Evolutionary conservation across 352 stramenopile species (phyloP), one percentile per base, ranked within the genome.

Genomic region (Blastocystis sp.): DNA sequence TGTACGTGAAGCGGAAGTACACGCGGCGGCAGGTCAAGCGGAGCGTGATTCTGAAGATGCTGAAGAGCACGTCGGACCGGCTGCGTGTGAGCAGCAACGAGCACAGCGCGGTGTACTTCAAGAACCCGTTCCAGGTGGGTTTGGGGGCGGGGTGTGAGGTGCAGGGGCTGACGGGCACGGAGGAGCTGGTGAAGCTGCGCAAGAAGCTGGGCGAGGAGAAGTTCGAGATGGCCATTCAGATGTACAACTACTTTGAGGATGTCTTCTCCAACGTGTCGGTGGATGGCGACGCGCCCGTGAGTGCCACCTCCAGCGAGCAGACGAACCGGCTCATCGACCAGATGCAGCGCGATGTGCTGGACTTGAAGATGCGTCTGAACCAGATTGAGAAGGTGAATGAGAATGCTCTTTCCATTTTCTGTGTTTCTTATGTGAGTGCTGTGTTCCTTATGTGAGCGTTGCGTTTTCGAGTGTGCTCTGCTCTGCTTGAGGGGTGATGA

Each of bases 201-300:
- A 88, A 88, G 60, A 88, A 79, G 59, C 17, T 88, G 45, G 78
- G 78, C 7, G 78, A 88, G n/a, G 78, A 88, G 68, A 88, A 88
- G 42, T 88, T 79, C 52, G 78, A 88, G 63, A 79, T 88, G 64
- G 64, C 68, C 19, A 66, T 88, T 45, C 78, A 88, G 60, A 88
- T 88, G 68, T 88, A 88, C 34, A 88, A 79, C 38, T 88, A 79
- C 17, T 88, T 88, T 19, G 78, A 88, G 43, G 78, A 88, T 28
- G 34, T 84, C 19, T 48, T 84, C 24, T 52, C n/a, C 0, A 45
- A 69, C 19, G 38, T 38, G 66, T 52, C 48, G 0, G 28, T 69
- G 38, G 61, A 84, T 19, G 14, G 24, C 28, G 61, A 66, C n/a
- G 57, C 34, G 3, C 11, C 38, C 2, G 59, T 48, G 0, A 69